These are phyloP conservation scores for Fonsecaea nubica DNA, from an alignment of 2,329 filamentous ascomycete species.

Conservation along the genomic window DNA sequence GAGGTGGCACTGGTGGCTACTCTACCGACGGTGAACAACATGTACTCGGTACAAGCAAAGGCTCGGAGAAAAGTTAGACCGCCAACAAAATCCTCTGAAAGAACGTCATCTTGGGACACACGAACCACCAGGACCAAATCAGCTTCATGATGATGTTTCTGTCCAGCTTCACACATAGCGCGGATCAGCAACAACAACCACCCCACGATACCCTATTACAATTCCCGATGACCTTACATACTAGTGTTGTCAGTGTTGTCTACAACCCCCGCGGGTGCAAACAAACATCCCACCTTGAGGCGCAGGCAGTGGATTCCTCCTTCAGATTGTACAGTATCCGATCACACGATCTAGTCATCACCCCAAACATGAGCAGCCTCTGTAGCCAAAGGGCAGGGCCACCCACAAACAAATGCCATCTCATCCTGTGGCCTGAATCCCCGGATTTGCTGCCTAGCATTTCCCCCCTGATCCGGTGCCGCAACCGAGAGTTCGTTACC, in stretches of 20 bases:
- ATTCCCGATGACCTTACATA: not conserved
- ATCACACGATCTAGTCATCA: not conserved
- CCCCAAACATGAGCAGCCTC: not conserved
- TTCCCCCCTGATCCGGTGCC: constrained; percentile 20
- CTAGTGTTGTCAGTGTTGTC: too few relatives aligned
- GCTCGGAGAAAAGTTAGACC: too few relatives aligned
- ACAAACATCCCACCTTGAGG: not conserved
- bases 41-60: not conserved
- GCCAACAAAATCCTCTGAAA: too few relatives aligned
- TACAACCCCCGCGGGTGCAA: not conserved
- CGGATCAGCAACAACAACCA: too few relatives aligned
- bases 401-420: not conserved
- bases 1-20: too few relatives aligned
- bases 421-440: not conserved
- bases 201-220: not conserved
- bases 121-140: too few relatives aligned
- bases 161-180: too few relatives aligned
- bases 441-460: not conserved
- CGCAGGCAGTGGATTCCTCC: not conserved
- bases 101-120: too few relatives aligned
- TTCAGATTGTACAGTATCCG: not conserved
- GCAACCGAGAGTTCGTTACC: constrained; percentile 17
- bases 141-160: too few relatives aligned
- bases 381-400: not conserved
- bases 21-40: too few relatives aligned